These are phyloP conservation scores for Ustanciosporium gigantosporum DNA, from an alignment of 1,284 basidiomycete species.

Conservation along the genomic window DNA sequence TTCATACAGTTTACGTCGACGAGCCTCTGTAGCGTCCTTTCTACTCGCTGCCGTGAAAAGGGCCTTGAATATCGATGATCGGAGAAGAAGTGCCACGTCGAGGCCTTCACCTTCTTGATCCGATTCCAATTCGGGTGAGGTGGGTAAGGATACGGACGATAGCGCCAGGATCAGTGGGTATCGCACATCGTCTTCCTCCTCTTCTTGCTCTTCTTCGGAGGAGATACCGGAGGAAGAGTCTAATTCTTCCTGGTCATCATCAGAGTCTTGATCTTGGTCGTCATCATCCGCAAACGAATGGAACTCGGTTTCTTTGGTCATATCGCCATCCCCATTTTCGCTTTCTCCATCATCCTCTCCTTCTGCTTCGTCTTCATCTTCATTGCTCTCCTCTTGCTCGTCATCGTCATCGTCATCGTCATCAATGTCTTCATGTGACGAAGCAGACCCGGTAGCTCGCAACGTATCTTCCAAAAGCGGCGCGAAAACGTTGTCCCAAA, in stretches of 20 bases:
- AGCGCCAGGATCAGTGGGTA: constrained; percentile 29
- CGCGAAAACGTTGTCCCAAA: constrained; percentile 70
- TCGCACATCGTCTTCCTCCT: constrained; percentile 7
- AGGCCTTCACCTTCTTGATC: constrained; percentile 6
- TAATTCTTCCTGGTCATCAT: background rate
- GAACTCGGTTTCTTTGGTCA: constrained; percentile 21
- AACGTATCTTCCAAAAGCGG: constrained; percentile 65
- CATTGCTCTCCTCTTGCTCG: constrained; percentile 2
- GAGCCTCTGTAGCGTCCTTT: constrained; percentile 73
- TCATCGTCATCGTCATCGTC: constrained; percentile 4
- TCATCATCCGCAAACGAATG: constrained; percentile 28
- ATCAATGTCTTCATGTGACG: constrained; percentile 5
- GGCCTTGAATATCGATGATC: constrained; percentile 68
- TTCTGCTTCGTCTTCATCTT: constrained; percentile 10
- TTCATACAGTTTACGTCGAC: constrained; percentile 78
- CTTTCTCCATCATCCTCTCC: constrained; percentile 6
- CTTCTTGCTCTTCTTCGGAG: constrained; percentile 1
- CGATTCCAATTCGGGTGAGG: constrained; percentile 3
- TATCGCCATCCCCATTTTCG: constrained; percentile 10
- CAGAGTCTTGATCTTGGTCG: constrained; percentile 12
- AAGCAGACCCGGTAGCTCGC: constrained; percentile 7
- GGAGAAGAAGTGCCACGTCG: constrained; percentile 62
- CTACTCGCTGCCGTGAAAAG: constrained; percentile 78
- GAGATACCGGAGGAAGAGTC: background rate
- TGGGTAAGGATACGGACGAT: constrained; percentile 19